phyloP scores from a whole-genome alignment of 2,329 filamentous ascomycete species.

The Teratosphaeria viscida region DNA sequence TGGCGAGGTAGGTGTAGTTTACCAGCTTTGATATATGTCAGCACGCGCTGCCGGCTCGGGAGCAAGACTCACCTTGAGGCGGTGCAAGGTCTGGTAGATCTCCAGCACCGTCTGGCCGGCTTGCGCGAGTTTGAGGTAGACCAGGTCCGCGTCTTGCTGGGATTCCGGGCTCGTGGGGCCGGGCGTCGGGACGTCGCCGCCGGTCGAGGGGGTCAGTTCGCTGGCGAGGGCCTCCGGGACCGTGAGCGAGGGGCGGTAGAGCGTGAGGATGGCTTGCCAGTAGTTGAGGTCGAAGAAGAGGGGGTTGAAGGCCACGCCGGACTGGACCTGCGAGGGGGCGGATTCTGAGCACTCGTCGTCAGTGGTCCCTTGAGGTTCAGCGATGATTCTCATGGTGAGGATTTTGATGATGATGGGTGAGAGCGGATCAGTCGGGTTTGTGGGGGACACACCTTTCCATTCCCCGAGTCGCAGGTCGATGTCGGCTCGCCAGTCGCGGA shows the following conservation, averaged over 20 bases:
- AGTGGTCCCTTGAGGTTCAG: too few relatives aligned
- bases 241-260: slow-evolving; percentile 73
- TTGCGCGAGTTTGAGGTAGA: slow-evolving; percentile 90
- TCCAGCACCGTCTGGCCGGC: slow-evolving; percentile 87
- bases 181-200: slow-evolving; percentile 49
- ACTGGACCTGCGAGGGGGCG: slow-evolving; percentile 66
- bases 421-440: too few relatives aligned
- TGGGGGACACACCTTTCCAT: slow-evolving; percentile 52
- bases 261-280: slow-evolving; percentile 93
- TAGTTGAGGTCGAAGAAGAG: slow-evolving; percentile 93
- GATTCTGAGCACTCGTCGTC: slow-evolving; percentile 34
- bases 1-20: slow-evolving; percentile 58
- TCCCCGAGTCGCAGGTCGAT: slow-evolving; percentile 73
- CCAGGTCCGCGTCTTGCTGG: slow-evolving; percentile 74
- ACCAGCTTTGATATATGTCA: not conserved
- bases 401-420: too few relatives aligned
- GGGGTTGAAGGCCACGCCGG: slow-evolving; percentile 78
- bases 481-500: slow-evolving; percentile 78
- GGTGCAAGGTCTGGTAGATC: slow-evolving; percentile 79
- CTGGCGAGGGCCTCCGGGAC: slow-evolving; percentile 76
- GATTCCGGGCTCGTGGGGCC: slow-evolving; percentile 47
- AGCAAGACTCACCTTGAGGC: slow-evolving; percentile 45
- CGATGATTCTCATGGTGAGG: too few relatives aligned
- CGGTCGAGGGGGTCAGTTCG: slow-evolving; percentile 51
- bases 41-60: not conserved